Evolutionary conservation across 1,139 yeast genomes (phyloP).

Genomic region (Suhomyces bokatorum): DNA sequence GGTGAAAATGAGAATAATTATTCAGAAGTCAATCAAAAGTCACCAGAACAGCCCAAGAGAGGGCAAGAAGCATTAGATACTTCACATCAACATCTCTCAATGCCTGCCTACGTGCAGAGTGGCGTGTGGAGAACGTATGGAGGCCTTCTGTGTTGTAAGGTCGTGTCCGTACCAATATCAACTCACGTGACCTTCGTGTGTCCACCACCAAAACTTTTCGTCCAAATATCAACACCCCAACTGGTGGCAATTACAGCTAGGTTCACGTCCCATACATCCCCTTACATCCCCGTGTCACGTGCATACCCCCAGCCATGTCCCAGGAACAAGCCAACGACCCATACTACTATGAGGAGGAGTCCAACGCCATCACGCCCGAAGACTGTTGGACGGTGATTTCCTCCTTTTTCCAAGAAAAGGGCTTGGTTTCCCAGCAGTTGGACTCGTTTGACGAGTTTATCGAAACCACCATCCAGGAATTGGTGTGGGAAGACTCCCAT

Average conservation of each 20-base stretch:
- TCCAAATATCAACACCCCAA: conserved; percentile 5
- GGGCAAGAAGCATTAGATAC: no score
- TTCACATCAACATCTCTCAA: no score
- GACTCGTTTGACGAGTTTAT: conserved; percentile 98
- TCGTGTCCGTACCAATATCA: background rate
- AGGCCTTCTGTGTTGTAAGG: no score
- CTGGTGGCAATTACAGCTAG: conserved; percentile 6
- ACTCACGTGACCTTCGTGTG: conserved; percentile 7
- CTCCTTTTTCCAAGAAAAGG: conserved; percentile 93
- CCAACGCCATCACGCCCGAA: conserved; percentile 85
- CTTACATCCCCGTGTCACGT: conserved; percentile 1
- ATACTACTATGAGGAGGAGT: conserved; percentile 62
- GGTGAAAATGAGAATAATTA: no score
- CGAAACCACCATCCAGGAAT: conserved; percentile 93
- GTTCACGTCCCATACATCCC: conserved; percentile 5
- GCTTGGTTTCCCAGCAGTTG: conserved; percentile 94
- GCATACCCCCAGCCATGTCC: conserved; percentile 15
- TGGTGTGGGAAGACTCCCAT: conserved; percentile 94
- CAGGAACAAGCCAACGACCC: conserved; percentile 44
- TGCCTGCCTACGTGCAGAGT: no score
- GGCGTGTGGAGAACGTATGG: no score
- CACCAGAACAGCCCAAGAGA: no score
- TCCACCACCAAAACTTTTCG: conserved; percentile 9
- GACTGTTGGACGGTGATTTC: conserved; percentile 99
- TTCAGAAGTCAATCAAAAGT: no score